Evolutionary conservation across 1,284 basidiomycete species (phyloP).

Genomic region (Ganoderma sinense): DNA sequence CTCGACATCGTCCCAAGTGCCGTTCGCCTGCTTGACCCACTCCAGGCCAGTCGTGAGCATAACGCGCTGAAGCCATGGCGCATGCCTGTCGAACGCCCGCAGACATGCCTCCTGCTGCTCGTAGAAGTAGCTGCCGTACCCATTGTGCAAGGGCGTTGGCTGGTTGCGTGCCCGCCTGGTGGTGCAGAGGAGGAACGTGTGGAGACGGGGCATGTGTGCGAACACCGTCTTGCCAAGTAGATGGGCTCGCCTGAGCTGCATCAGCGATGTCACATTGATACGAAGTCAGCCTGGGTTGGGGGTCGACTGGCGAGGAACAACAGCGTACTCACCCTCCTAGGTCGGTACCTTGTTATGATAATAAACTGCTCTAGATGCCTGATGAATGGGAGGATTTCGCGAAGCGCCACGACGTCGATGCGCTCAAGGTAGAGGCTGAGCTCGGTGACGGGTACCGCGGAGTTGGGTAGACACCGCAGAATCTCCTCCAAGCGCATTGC

Average conservation of each 20-base stretch:
- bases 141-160: not conserved
- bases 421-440: not conserved
- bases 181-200: not conserved
- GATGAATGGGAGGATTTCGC: not conserved
- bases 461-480: not conserved
- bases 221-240: not conserved
- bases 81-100: not conserved
- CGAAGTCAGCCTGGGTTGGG: not conserved
- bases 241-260: not conserved
- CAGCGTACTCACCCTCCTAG: not conserved
- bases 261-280: not conserved
- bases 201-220: conserved; percentile 1
- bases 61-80: not conserved
- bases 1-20: not conserved
- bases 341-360: not conserved
- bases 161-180: not conserved
- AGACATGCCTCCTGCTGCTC: not conserved
- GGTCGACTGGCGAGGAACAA: not conserved
- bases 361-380: not conserved
- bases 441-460: not conserved
- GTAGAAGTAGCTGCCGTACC: not conserved
- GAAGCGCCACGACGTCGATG: not conserved
- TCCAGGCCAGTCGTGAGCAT: not conserved
- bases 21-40: not conserved
- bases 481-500: not conserved